A percentile compares a stretch with the other conserved stretches of the same genome.
Conservation (phyloP, 108 stramenopile species). For the Cyclotella kingstonii region DNA sequence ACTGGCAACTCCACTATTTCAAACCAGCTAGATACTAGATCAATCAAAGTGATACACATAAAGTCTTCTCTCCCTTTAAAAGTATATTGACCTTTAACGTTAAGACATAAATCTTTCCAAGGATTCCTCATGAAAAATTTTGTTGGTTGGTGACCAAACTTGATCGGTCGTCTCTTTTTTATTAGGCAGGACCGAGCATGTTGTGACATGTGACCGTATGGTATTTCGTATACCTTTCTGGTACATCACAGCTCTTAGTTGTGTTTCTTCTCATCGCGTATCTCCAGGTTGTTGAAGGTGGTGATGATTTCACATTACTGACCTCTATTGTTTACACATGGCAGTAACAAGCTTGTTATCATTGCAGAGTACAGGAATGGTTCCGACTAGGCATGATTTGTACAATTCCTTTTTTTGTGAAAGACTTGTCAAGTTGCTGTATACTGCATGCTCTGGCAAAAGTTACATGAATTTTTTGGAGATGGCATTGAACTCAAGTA, state of each 20-base stretch:
- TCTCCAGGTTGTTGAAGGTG: slow-evolving; percentile 31
- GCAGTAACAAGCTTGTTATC: slow-evolving; percentile 13
- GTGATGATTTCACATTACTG: slow-evolving; percentile 25
- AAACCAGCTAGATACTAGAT: slow-evolving; percentile 48
- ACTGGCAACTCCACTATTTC: slow-evolving; percentile 30
- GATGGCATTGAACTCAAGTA: too few species aligned
- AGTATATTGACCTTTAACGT: slow-evolving; percentile 48
- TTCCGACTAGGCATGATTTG: neutral
- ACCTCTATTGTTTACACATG: neutral
- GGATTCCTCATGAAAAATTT: slow-evolving; percentile 19
- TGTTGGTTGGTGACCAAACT: slow-evolving; percentile 44
- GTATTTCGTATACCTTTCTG: slow-evolving; percentile 24
- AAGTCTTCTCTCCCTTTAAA: slow-evolving; percentile 35
- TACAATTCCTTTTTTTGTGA: neutral
- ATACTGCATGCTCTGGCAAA: too few species aligned
- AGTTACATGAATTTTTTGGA: too few species aligned
- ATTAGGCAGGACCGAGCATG: slow-evolving; percentile 25
- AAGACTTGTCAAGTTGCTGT: slow-evolving; percentile 2
- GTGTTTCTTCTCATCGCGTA: slow-evolving; percentile 8
- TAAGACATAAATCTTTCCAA: slow-evolving; percentile 37
- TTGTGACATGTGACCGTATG: slow-evolving; percentile 20
- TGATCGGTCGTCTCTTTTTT: slow-evolving; percentile 7
- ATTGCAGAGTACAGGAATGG: slow-evolving; percentile 14
- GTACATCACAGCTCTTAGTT: slow-evolving; percentile 17
- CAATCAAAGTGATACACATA: slow-evolving; percentile 47